Percentiles rank a stretch among this genome's conserved stretches.
Conservation (phyloP, 23 red algal species). For the Agarophyton chilense region DNA sequence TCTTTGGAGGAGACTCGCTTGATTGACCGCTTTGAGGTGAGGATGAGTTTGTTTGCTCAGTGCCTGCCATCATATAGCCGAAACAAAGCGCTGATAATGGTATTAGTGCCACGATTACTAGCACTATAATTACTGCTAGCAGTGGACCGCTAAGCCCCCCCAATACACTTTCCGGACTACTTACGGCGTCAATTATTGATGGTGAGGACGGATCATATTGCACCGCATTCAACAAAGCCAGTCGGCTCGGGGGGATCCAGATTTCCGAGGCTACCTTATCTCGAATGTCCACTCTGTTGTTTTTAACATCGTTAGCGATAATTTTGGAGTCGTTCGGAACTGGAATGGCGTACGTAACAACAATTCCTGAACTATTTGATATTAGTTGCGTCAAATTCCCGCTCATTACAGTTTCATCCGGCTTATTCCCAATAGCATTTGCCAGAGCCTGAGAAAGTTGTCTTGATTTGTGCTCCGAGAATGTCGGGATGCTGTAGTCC, state of each 20-base stretch:
- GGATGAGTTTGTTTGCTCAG: not conserved
- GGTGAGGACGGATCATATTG: constrained; percentile 10
- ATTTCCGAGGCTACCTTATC: not conserved
- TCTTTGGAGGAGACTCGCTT: not conserved
- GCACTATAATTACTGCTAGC: not conserved
- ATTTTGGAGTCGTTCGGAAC: not conserved
- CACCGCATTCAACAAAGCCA: not conserved
- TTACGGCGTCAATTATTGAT: not conserved
- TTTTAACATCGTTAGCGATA: not conserved
- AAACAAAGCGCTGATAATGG: constrained; percentile 1
- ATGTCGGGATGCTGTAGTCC: constrained; percentile 13
- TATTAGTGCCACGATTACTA: constrained; percentile 1
- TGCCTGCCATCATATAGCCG: not conserved
- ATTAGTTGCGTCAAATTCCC: constrained; percentile 11
- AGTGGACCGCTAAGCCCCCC: not conserved
- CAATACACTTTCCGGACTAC: not conserved
- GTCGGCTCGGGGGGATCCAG: not conserved
- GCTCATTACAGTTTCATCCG: not conserved
- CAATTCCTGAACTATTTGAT: not conserved
- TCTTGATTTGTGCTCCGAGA: constrained; percentile 36
- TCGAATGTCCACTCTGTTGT: not conserved
- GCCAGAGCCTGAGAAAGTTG: constrained; percentile 4
- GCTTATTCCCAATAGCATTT: not conserved
- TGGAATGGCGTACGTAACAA: not conserved
- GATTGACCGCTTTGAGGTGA: not conserved